Percentiles rank a stretch among this genome's conserved stretches.
phyloP scores from a whole-genome alignment of 352 stramenopile species.

The Globisporangium megalacanthum region DNA sequence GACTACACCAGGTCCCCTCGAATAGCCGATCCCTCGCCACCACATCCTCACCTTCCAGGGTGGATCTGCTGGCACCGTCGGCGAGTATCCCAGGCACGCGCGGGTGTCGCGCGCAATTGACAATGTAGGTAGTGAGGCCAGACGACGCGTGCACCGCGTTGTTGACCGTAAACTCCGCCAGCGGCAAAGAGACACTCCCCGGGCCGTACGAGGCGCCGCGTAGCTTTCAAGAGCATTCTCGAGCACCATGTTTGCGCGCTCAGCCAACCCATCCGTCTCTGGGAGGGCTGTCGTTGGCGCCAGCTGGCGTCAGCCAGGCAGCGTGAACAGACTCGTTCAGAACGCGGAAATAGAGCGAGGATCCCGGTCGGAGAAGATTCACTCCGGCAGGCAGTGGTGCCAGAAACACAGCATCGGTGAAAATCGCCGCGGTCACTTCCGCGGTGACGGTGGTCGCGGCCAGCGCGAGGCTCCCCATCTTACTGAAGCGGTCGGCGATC shows the following conservation, averaged over 20 bases:
- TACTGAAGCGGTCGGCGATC: slow-evolving; percentile 25
- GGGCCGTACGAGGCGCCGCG: slow-evolving; percentile 3
- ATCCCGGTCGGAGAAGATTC: slow-evolving; percentile 16
- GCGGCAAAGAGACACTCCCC: slow-evolving; percentile 16
- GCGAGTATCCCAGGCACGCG: slow-evolving; percentile 7
- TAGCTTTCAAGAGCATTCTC: slow-evolving; percentile 5
- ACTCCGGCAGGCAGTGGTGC: slow-evolving; percentile 15
- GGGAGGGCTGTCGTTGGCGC: slow-evolving; percentile 14
- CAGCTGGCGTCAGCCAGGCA: not conserved
- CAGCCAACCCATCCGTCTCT: slow-evolving; percentile 13
- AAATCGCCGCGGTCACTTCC: slow-evolving; percentile 16
- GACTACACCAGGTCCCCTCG: too few species aligned
- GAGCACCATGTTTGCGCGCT: slow-evolving; percentile 1
- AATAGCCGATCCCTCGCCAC: too few species aligned
- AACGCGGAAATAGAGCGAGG: too few species aligned
- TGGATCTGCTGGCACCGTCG: too few species aligned
- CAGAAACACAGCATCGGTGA: slow-evolving; percentile 20
- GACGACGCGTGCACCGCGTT: slow-evolving; percentile 19
- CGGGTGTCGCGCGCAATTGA: too few species aligned
- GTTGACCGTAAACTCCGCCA: slow-evolving; percentile 21
- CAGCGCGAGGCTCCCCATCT: slow-evolving; percentile 18
- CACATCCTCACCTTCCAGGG: too few species aligned
- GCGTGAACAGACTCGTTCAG: too few species aligned
- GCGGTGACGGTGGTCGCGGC: slow-evolving; percentile 9
- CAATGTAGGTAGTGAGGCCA: slow-evolving; percentile 17